A percentile compares a stretch with the other conserved stretches of the same genome.
These are phyloP conservation scores for Angomonas deanei DNA, from an alignment of 208 protist species.

Conservation along the genomic window DNA sequence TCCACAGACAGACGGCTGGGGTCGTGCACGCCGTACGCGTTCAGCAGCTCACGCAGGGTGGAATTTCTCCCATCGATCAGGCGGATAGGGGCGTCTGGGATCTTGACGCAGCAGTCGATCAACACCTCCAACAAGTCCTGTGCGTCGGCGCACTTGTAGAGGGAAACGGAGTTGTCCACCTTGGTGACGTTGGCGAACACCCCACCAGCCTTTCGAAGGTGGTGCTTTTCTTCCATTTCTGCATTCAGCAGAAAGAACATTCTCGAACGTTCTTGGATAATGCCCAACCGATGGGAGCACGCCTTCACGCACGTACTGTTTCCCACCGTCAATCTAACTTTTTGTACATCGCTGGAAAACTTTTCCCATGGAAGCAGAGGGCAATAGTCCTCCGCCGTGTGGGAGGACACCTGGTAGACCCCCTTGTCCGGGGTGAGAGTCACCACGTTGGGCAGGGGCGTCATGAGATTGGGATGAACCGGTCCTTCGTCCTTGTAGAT, in stretches of 20 bases:
- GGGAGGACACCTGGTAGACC: constrained; percentile 62
- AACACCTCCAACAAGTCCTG: constrained; percentile 81
- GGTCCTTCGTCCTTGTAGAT: constrained; percentile 41
- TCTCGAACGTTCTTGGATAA: constrained; percentile 89
- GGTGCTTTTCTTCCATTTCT: constrained; percentile 79
- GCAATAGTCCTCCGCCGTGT: constrained; percentile 28
- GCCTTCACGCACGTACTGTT: constrained; percentile 68
- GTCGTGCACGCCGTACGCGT: constrained; percentile 44
- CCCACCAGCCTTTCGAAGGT: constrained; percentile 70
- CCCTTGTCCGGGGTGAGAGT: constrained; percentile 51
- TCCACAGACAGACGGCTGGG: constrained; percentile 68
- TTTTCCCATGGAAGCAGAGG: constrained; percentile 43
- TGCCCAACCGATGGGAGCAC: constrained; percentile 83
- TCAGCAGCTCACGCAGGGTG: constrained; percentile 75
- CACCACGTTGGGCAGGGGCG: constrained; percentile 22
- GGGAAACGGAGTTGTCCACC: constrained; percentile 76
- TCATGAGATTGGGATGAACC: constrained; percentile 12
- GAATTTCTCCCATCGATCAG: constrained; percentile 50
- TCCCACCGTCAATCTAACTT: constrained; percentile 62
- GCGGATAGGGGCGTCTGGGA: constrained; percentile 42
- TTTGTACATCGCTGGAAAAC: constrained; percentile 70
- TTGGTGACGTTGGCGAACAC: constrained; percentile 80
- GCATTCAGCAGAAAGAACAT: constrained; percentile 90
- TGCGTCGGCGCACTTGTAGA: constrained; percentile 63
- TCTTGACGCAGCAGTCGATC: constrained; percentile 57